Base-by-base conservation (phyloP, 257 asterid species). In the Schizonepeta tenuifolia region DNA sequence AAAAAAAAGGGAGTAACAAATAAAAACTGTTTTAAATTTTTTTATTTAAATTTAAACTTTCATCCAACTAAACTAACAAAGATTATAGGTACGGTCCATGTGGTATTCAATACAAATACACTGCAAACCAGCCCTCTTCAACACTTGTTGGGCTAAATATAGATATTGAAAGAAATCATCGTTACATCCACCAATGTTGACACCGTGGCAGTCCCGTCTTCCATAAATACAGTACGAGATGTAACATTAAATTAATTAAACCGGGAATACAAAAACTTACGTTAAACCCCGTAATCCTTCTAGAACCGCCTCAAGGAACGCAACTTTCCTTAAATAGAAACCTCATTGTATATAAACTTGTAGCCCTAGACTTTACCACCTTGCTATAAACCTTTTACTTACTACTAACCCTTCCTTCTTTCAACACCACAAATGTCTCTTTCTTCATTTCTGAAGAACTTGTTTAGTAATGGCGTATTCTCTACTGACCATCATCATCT, bases 401-500 rank as follows among this genome's bases (percentile, higher is more conserved):
- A 53, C 31, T 53, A 53, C 59, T 53, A 53, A 53, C 20, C 33
- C 59, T 21, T 53, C 21, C 31, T 20, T 21, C 59, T 56, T n/a
- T 56, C 62, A 56, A 22, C 62, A 56, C 59, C 59, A 18, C 15
- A 59, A 55, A 86, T 87, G 96, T 70, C 87, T 18, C 76, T 81
- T 73, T 78, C 86, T 12, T 81, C 43, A 0, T 38, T 9, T 38
- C 67, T 79, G n/a, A 86, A 81, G 72, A 80, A 57, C 77, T 74
- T 77, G 79, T 51, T 79, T 5, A 50, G 75, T 46, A 73, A 79
- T 36, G 84, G 96, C 22, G 78, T 84, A 78, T 88, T 90, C 88
- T 83, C 90, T 6, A 51, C 44, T 21, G 92, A 87, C 14, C 20
- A 9, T 38, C 43, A 38, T 38, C 43, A 47, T 69, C 91, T 86